phyloP scores from a whole-genome alignment of 176 grass and related monocot species.

The Oryza longistaminata region DNA sequence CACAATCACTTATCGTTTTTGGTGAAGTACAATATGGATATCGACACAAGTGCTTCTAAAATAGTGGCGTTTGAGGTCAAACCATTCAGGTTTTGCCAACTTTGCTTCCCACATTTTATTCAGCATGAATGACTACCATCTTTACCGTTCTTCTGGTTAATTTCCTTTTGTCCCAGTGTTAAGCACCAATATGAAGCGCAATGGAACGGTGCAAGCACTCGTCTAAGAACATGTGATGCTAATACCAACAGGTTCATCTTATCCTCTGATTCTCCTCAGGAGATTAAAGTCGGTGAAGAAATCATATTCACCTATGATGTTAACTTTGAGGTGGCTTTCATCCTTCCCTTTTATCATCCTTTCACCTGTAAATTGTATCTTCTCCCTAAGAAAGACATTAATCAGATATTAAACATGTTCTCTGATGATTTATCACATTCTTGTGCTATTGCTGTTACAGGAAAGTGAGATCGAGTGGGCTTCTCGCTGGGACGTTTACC shows the following conservation, averaged over 20 bases:
- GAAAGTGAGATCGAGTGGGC: constrained; percentile 48
- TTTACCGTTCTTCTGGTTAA: not conserved
- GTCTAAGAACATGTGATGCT: constrained; percentile 28
- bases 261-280: constrained; percentile 30
- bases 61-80: constrained; percentile 42
- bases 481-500: constrained; percentile 45
- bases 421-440: not conserved
- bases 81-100: constrained; percentile 27
- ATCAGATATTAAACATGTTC: not conserved
- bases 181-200: constrained; percentile 27
- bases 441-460: not conserved
- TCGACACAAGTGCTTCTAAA: constrained; percentile 26
- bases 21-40: constrained; percentile 40
- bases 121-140: not conserved
- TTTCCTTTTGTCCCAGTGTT: constrained; percentile 1
- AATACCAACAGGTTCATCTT: constrained; percentile 20
- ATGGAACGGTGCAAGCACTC: constrained; percentile 33
- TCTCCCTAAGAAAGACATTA: not conserved
- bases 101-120: constrained; percentile 6
- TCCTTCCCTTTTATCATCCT: not conserved
- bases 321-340: constrained; percentile 22
- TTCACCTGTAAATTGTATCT: not conserved
- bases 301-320: constrained; percentile 43
- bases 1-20: constrained; percentile 44
- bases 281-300: constrained; percentile 30